Percentiles rank a stretch among this genome's conserved stretches.
Conservation (phyloP, 208 protist genomes). For the Acanthamoeba royreba region DNA sequence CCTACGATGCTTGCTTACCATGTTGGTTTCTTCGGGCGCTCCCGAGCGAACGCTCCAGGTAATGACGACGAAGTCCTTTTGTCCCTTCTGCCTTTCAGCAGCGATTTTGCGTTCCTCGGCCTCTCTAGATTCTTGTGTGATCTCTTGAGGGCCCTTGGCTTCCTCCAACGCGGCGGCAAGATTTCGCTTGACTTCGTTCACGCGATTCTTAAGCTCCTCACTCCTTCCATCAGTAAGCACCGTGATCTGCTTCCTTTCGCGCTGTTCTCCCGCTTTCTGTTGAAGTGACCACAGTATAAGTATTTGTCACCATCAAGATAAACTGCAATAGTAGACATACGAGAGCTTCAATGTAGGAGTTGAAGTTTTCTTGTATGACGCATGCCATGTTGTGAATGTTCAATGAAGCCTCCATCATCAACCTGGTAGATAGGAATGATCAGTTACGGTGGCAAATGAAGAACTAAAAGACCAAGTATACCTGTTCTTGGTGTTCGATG, state of each 20-base stretch:
- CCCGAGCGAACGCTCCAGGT: background rate
- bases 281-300: background rate
- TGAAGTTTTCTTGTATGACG: slow-evolving; percentile 29
- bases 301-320: background rate
- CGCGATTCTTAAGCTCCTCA: background rate
- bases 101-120: background rate
- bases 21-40: slow-evolving; percentile 11
- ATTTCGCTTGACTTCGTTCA: background rate
- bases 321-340: background rate
- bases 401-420: background rate
- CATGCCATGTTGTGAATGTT: slow-evolving; percentile 18
- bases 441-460: background rate
- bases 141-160: background rate
- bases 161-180: background rate
- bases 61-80: background rate
- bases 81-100: background rate
- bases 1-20: no score
- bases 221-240: slow-evolving; percentile 11
- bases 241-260: background rate
- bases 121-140: background rate
- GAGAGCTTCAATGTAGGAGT: background rate
- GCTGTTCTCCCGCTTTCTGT: background rate
- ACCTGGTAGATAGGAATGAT: background rate
- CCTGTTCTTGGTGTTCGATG: background rate
- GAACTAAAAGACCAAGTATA: no score